Evolutionary conservation across 2,329 filamentous ascomycete genomes (phyloP), one percentile per base, ranked within the genome.

Genomic region (Penicillium hesseltinei): DNA sequence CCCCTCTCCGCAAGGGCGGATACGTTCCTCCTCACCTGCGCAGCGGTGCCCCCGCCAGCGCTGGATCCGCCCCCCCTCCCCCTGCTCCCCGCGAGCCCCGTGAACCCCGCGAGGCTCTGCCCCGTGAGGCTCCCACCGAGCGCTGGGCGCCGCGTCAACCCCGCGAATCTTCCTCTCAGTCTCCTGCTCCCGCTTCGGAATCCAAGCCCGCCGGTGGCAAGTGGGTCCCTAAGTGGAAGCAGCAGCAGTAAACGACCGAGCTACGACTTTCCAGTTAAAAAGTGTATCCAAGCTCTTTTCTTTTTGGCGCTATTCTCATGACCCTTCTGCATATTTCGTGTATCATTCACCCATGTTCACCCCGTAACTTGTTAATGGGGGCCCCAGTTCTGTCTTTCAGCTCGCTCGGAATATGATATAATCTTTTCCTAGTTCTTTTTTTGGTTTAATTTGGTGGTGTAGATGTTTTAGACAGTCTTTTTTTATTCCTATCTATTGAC

Each of bases 21-120:
- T 76, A 75, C 51, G 72, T 77, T 33, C 75, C 75, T 29, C 76
- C 75, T 64, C 74, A 76, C 60, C 63, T 74, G 57, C 76, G 75
- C 58, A 60, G 69, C 56, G 71, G 68, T 49, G 67, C 64, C 54
- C 35, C 59, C 46, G 57, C 68, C 55, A 59, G 51, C 58, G 63
- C 71, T 54, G 59, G 67, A 45, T 66, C 71, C 44, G 65, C 66
- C 40, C 63, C 69, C 40, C 64, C 71, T 50, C 59, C 68, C 51
- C 61, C 60, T 44, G 68, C 62, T 13, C 66, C 71, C 35, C 64
- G 71, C 50, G 68, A 71, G 56, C 71, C 72, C 56, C 52, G 52
- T n/a, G 52, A 54, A 40, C 27, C 52, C 45, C 52, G 52, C 38
- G 52, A 54, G 8, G 5, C 59, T 46, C 66, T 61, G 15, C 65